Percentiles rank a stretch among this genome's conserved stretches.
Evolutionary conservation across 1,139 yeast genomes (phyloP).

Genomic region (Candida mesenterica): DNA sequence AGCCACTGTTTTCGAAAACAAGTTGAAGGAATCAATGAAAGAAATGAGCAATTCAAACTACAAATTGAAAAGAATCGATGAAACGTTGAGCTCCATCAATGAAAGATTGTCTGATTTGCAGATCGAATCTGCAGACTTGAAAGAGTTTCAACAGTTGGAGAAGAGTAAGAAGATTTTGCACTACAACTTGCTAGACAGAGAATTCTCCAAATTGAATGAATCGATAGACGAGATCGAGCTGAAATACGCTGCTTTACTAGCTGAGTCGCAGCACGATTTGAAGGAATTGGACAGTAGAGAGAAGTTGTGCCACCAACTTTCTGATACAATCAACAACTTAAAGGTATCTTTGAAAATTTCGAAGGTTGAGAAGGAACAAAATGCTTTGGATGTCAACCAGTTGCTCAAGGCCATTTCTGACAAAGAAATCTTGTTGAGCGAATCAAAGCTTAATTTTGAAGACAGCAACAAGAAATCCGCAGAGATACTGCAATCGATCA

Average conservation of each 20-base stretch:
- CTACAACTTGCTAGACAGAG: conserved; percentile 76
- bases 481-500: conserved; percentile 17
- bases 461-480: conserved; percentile 17
- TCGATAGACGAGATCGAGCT: conserved; percentile 61
- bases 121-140: conserved; percentile 75
- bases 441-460: conserved; percentile 21
- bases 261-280: conserved; percentile 43
- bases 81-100: conserved; percentile 67
- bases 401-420: conserved; percentile 38
- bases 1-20: conserved; percentile 84
- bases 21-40: conserved; percentile 72
- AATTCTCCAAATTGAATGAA: conserved; percentile 58
- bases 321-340: conserved; percentile 44
- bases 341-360: conserved; percentile 39
- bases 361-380: conserved; percentile 50
- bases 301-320: conserved; percentile 42
- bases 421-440: conserved; percentile 40
- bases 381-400: conserved; percentile 50
- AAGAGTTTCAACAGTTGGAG: conserved; percentile 65
- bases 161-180: conserved; percentile 69
- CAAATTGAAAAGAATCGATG: conserved; percentile 73
- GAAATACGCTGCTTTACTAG: conserved; percentile 53
- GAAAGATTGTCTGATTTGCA: conserved; percentile 75
- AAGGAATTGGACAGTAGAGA: conserved; percentile 51
- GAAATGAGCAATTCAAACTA: conserved; percentile 74